Percentiles rank a stretch among this genome's conserved stretches.
Conservation (phyloP, 805 yeast species). For the Kurtzmaniella cleridarum region DNA sequence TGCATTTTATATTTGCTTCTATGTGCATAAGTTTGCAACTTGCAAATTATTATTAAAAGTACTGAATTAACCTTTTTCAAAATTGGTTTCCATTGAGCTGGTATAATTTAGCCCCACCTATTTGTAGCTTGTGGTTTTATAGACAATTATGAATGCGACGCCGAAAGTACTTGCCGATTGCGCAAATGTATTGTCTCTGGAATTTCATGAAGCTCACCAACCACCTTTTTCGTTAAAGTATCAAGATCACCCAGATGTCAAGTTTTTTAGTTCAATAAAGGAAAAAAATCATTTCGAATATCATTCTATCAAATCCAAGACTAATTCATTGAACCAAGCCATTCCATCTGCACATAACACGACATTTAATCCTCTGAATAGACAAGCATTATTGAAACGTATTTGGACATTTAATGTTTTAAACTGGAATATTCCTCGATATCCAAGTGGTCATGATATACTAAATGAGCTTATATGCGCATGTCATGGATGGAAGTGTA, state of each 20-base stretch:
- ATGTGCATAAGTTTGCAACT: no score
- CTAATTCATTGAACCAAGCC: not conserved
- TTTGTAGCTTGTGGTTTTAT: no score
- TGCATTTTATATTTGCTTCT: no score
- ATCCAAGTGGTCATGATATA: conserved; percentile 4
- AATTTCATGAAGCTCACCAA: conserved; percentile 10
- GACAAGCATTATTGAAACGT: conserved; percentile 31
- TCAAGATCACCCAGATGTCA: conserved; percentile 32
- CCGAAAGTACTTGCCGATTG: conserved; percentile 22
- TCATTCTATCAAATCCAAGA: conserved; percentile 21
- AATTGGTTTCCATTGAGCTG: no score
- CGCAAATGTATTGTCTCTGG: conserved; percentile 13
- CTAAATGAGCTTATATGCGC: conserved; percentile 47
- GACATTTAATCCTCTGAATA: conserved; percentile 34
- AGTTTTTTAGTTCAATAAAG: conserved; percentile 32
- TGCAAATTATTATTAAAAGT: no score
- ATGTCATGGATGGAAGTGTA: conserved; percentile 48
- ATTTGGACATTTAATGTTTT: conserved; percentile 39
- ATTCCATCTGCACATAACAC: conserved; percentile 7
- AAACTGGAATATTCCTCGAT: conserved; percentile 41
- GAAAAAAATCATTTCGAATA: conserved; percentile 31
- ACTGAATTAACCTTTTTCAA: no score
- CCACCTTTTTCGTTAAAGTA: conserved; percentile 8
- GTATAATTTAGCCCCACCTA: no score
- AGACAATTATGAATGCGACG: conserved; percentile 12